Evolutionary conservation across 2,329 filamentous ascomycete species (phyloP).

Genomic region (Aspergillus novofumigatus): DNA sequence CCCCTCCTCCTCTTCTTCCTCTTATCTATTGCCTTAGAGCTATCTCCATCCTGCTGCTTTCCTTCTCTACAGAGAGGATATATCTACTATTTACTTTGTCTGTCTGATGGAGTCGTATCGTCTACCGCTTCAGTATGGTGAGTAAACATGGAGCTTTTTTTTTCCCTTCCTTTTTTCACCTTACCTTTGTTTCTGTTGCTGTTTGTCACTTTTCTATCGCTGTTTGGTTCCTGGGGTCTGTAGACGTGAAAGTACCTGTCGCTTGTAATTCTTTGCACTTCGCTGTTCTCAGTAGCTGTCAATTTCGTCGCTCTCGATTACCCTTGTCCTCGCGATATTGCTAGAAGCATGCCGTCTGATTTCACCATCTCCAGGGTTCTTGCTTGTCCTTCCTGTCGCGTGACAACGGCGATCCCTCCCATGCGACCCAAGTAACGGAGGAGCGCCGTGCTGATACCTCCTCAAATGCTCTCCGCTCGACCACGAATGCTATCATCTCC

Average conservation of each 20-base stretch:
- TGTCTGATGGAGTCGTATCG: conserved; percentile 24
- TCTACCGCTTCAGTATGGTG: conserved; percentile 34
- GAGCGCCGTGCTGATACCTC: conserved; percentile 21
- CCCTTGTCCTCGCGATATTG: background rate
- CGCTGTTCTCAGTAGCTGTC: background rate
- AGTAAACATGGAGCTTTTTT: conserved; percentile 9
- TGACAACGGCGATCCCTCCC: conserved; percentile 23
- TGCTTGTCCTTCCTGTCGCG: conserved; percentile 36
- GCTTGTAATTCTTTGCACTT: background rate
- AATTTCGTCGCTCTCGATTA: background rate
- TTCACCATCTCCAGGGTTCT: conserved; percentile 31
- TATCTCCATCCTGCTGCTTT: conserved; percentile 6
- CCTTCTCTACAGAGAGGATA: background rate
- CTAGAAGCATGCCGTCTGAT: background rate
- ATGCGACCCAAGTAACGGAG: conserved; percentile 21
- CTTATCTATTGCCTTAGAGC: background rate
- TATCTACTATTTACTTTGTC: conserved; percentile 7
- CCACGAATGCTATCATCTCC: conserved; percentile 11
- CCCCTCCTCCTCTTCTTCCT: conserved; percentile 1
- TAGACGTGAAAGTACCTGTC: background rate
- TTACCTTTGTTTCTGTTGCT: conserved; percentile 1
- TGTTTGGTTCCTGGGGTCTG: background rate
- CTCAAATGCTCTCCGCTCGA: conserved; percentile 9
- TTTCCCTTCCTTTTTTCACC: background rate
- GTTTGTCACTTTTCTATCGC: background rate